Evolutionary conservation across 331 rosid species (phyloP), one percentile per base, ranked within the genome.

Genomic region (Phaseolus coccineus): DNA sequence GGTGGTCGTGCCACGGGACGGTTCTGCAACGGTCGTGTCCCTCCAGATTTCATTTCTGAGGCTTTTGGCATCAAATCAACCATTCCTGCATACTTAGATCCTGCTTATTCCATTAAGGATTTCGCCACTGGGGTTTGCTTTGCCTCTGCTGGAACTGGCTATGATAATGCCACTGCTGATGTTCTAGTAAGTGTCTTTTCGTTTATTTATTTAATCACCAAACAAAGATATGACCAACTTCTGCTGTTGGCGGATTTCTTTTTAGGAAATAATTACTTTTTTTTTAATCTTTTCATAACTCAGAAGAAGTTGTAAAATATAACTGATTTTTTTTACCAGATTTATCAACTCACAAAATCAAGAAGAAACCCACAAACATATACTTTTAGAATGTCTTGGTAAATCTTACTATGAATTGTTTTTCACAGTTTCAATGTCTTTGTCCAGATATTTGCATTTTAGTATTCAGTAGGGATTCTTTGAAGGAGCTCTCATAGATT

Each of bases 101-200:
- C 95, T 8, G 53, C 74, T 14, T 94, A 73, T 77, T 77, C 64
- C 57, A 92, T 94, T 0, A 53, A 87, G 0, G 98, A 94, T 86
- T 94, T 92, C 80, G 90, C 85, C 24, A 88, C 91, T 55, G 98
- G 98, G 1, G 98, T 92, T 81, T 89, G 95, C 87, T 94, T 94
- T 87, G 97, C 98, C 14, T 94, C 98, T 51, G 98, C 98, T 39
- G 97, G 97, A 81, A 94, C 98, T 79, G 98, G 98, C 39, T 94
- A 89, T 68, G 98, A 94, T 69, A 91, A 85, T 74, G 84, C 88
- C 4, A 94, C 98, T 69, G 77, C 98, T 66, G 86, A 57, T 68
- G 97, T 94, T 2, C 74, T 92, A 0, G 98, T 94, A 87, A 80
- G 94, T 87, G 1, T 15, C 7, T 13, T 31, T 47, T 8, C 3